phyloP scores from a whole-genome alignment of 164 flowering plant genomes.

The Annona squamosa region DNA sequence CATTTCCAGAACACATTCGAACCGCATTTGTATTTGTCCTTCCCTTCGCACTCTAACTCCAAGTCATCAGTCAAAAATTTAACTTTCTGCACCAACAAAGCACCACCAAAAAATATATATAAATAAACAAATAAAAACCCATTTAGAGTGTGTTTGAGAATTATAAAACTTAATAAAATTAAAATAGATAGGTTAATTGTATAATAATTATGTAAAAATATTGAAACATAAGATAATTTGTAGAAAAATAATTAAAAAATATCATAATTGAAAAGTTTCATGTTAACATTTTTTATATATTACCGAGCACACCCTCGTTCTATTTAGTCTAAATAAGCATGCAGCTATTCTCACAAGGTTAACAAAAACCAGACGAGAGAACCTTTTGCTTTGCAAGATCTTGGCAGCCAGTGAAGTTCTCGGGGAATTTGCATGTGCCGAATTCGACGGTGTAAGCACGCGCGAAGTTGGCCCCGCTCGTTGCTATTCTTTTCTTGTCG shows the following conservation, averaged over 20 bases:
- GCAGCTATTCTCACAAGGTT: too few species aligned
- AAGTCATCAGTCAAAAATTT: slow-evolving; percentile 73
- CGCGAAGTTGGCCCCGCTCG: slow-evolving; percentile 94
- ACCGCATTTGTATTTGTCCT: slow-evolving; percentile 95
- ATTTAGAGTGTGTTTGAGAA: too few species aligned
- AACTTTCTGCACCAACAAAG: slow-evolving; percentile 67
- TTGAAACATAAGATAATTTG: too few species aligned
- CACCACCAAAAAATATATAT: neutral
- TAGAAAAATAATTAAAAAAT: too few species aligned
- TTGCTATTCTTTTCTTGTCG: slow-evolving; percentile 96
- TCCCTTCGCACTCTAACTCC: slow-evolving; percentile 84
- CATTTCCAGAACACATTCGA: slow-evolving; percentile 98
- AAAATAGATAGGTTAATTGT: too few species aligned
- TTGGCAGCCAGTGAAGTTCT: slow-evolving; percentile 99
- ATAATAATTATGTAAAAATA: too few species aligned
- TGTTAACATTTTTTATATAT: too few species aligned
- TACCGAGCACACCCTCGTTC: too few species aligned
- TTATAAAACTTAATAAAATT: too few species aligned
- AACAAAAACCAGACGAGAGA: neutral
- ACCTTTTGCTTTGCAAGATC: slow-evolving; percentile 99
- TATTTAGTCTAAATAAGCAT: too few species aligned
- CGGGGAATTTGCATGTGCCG: slow-evolving; percentile 95
- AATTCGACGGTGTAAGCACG: slow-evolving; percentile 89
- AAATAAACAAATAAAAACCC: neutral
- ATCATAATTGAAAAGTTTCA: too few species aligned